Evolutionary conservation across 1,139 yeast species (phyloP).

Genomic region (Kluyveromyces marxianus): DNA sequence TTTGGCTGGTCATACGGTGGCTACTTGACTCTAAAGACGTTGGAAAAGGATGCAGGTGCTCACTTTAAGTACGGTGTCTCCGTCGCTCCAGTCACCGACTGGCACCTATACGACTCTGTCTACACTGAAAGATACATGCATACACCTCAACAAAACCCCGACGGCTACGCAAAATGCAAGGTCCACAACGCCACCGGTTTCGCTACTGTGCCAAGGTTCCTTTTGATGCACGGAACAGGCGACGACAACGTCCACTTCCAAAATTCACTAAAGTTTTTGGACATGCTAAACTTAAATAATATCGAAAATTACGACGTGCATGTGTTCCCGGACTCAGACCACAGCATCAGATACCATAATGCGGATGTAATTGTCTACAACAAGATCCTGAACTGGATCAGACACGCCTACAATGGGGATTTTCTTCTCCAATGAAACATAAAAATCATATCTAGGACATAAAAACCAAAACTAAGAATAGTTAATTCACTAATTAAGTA

Average conservation of each 20-base stretch:
- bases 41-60: constrained; percentile 56
- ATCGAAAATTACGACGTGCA: constrained; percentile 68
- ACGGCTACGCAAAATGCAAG: constrained; percentile 48
- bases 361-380: constrained; percentile 62
- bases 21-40: constrained; percentile 62
- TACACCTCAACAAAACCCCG: constrained; percentile 53
- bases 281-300: constrained; percentile 47
- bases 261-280: constrained; percentile 57
- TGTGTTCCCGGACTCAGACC: constrained; percentile 76
- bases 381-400: constrained; percentile 53
- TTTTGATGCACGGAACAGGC: constrained; percentile 73
- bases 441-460: neutral
- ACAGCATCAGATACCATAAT: constrained; percentile 61
- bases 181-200: constrained; percentile 41
- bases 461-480: neutral
- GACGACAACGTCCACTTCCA: constrained; percentile 81
- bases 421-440: constrained; percentile 18
- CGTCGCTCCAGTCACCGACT: constrained; percentile 76
- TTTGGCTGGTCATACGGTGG: constrained; percentile 91
- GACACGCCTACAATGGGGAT: constrained; percentile 45
- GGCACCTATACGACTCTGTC: constrained; percentile 68
- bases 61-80: constrained; percentile 64
- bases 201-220: constrained; percentile 47
- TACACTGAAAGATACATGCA: constrained; percentile 77
- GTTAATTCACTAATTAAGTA: too few species aligned